Percentiles rank a stretch among this genome's conserved stretches.
Evolutionary conservation across 257 asterid species (phyloP).

Genomic region (Lantana camara): DNA sequence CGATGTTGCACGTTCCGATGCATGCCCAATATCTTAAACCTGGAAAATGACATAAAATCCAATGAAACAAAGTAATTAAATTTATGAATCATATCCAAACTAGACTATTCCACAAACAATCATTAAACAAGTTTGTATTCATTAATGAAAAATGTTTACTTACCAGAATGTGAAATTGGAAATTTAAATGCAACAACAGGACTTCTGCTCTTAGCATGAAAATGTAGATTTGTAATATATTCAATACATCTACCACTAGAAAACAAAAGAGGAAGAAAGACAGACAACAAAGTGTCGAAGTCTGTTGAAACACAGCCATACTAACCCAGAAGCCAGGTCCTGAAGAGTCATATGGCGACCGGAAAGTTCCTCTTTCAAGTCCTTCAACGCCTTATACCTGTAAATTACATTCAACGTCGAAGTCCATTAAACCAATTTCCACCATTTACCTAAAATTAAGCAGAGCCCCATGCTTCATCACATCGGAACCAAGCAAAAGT

Average conservation of each 20-base stretch:
- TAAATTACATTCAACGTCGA: constrained; percentile 20
- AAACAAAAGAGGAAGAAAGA: background rate
- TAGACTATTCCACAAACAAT: constrained; percentile 15
- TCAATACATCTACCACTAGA: background rate
- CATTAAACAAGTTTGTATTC: background rate
- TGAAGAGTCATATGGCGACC: constrained; percentile 51
- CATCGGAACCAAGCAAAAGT: background rate
- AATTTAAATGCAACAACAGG: background rate
- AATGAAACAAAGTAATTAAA: constrained; percentile 18
- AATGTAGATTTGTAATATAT: background rate
- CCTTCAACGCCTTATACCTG: constrained; percentile 88
- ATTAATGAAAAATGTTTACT: background rate
- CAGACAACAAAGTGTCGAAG: background rate
- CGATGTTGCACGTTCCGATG: constrained; percentile 89
- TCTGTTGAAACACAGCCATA: constrained; percentile 10
- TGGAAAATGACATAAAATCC: constrained; percentile 25
- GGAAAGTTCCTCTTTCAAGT: constrained; percentile 69
- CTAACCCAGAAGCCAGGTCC: constrained; percentile 93
- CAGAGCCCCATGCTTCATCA: background rate
- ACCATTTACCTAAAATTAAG: constrained; percentile 18
- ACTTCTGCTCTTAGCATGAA: background rate
- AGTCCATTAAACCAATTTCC: background rate
- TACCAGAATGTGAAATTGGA: background rate
- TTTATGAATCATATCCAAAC: constrained; percentile 18
- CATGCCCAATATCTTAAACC: constrained; percentile 87